Evolutionary conservation across 2,329 filamentous ascomycete genomes (phyloP), one percentile per base, ranked within the genome.

Genomic region (Phoma sp.): DNA sequence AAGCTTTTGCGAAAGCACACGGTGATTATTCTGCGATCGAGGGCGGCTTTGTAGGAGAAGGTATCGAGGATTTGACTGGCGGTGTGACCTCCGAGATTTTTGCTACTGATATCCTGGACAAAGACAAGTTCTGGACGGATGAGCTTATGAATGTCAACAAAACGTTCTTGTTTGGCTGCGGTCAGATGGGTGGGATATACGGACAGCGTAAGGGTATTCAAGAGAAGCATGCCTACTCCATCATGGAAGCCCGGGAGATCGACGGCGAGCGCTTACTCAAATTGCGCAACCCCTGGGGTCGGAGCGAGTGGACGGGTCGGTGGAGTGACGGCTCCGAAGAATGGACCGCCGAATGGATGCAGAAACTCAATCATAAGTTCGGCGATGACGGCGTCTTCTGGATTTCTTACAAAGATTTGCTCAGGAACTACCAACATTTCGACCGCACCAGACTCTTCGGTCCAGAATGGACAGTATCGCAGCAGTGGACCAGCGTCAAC

Each of bases 241-340:
- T 85, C 59, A 82, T 84, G 79, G 81, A 84, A 45, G 82, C 82
- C 4, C 78, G 82, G 11, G 86, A 88, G 59, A 77, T 85, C 47
- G 81, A 86, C 36, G 86, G 84, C 1, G 77, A 86, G 25, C 82
- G 87, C 61, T 43, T 57, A 29, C 53, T 64, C 24, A 63, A 63
- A 33, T 36, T 72, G 42, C 85, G 87, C 60, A 95, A 95, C 63
- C 91, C 91, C 0, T 95, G 90, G 90, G 91, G 90, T 1, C 86
- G 86, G 59, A 85, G 84, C 29, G 90, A 92, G 73, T 95, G 90
- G 90, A 89, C 84, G 27, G 91, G 91, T 1, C 80, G 89, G 1
- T 95, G 90, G 90, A 87, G 84, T 33, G 91, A 95, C 67, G 91
- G 91, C 0, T 91, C 88, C 6, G 89, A 90, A 65, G 87, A 93